Conservation (phyloP, 75 land plant genomes). For the Pinus tabuliformis region DNA sequence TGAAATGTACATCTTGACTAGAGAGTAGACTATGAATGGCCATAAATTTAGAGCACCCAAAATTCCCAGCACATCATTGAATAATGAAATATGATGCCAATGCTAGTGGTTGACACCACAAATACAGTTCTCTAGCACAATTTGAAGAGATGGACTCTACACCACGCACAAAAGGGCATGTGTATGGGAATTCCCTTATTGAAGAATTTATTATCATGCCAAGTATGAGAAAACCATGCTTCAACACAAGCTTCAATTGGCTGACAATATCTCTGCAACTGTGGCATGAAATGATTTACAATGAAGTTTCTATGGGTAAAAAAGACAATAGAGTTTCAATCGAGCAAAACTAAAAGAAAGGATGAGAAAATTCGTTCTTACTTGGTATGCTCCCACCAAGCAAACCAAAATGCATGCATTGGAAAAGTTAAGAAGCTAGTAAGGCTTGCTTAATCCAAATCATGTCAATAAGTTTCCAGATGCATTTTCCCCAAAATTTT, state of each 20-base stretch:
- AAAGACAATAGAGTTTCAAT: too few relatives aligned
- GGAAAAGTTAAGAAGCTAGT: conserved; percentile 25
- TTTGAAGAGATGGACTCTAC: conserved; percentile 40
- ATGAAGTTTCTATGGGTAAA: not conserved
- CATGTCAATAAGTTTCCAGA: too few relatives aligned
- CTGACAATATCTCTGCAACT: conserved; percentile 44
- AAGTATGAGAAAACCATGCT: conserved; percentile 26
- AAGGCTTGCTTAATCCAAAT: conserved; percentile 9
- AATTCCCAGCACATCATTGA: too few relatives aligned
- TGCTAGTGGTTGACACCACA: conserved; percentile 16
- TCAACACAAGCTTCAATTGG: conserved; percentile 58
- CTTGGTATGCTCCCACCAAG: too few relatives aligned
- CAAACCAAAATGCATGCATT: not conserved
- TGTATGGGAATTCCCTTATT: conserved; percentile 15
- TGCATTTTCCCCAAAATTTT: conserved; percentile 18
- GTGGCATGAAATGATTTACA: not conserved
- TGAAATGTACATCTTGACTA: too few relatives aligned
- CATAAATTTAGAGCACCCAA: too few relatives aligned
- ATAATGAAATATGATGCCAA: too few relatives aligned
- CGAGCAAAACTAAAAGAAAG: too few relatives aligned
- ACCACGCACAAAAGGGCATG: conserved; percentile 26
- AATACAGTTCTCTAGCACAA: conserved; percentile 61
- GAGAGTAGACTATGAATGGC: too few relatives aligned
- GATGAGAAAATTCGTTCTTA: too few relatives aligned
- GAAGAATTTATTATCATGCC: conserved; percentile 27